These are phyloP conservation scores for Fraxinus nigra DNA, from an alignment of 305 asterid genomes.

Conservation along the genomic window DNA sequence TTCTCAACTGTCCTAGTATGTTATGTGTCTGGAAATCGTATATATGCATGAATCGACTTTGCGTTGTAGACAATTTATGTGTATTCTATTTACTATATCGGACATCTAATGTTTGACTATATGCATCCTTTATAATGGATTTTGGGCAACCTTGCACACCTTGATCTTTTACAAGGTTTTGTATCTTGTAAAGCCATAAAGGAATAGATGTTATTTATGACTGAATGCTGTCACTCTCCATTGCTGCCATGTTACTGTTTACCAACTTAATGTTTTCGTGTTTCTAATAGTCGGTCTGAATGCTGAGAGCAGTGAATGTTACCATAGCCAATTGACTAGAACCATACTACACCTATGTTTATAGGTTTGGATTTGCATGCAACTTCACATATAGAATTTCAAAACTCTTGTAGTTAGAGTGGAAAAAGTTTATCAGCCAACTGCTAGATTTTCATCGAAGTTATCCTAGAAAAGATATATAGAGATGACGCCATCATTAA, in stretches of 20 bases:
- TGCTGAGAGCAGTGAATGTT: neutral
- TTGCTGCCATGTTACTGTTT: neutral
- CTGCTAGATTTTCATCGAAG: neutral
- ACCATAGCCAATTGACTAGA: neutral
- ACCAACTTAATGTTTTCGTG: neutral
- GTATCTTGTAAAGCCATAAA: neutral
- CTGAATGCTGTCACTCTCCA: neutral
- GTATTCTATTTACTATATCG: constrained; percentile 15
- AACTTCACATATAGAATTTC: neutral
- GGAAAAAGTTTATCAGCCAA: neutral
- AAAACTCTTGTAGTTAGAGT: neutral
- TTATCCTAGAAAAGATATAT: too few species aligned
- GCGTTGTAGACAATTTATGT: constrained; percentile 13
- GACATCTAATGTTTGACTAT: constrained; percentile 17
- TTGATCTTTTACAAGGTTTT: neutral
- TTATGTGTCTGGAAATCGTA: neutral
- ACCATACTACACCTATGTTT: neutral
- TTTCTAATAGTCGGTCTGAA: neutral
- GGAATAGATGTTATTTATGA: neutral
- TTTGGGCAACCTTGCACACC: neutral
- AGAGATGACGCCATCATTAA: too few species aligned
- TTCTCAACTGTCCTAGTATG: neutral
- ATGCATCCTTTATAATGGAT: neutral
- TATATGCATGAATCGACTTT: constrained; percentile 6
- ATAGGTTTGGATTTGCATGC: neutral